Conservation (phyloP, 2,329 filamentous ascomycete genomes). For the Aspergillaceae sp. region DNA sequence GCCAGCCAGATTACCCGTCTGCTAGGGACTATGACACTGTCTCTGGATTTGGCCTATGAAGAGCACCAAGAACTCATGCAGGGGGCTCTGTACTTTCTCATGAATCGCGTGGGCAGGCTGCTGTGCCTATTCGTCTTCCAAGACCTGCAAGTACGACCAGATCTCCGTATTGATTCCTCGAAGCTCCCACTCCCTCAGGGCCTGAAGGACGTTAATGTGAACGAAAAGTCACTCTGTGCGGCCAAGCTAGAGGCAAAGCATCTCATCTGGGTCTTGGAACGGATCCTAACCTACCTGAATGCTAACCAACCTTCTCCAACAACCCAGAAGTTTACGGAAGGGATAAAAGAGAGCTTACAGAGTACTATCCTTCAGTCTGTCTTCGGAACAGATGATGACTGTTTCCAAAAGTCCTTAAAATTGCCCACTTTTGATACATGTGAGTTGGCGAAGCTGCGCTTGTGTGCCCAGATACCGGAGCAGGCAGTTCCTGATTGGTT, state of each 20-base stretch:
- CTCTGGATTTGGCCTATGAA: slow-evolving; percentile 16
- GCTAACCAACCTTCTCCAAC: slow-evolving; percentile 1
- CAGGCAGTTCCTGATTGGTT: slow-evolving; percentile 45
- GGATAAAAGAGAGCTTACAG: slow-evolving; percentile 27
- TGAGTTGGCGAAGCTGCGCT: slow-evolving; percentile 8
- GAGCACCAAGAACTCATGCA: slow-evolving; percentile 31
- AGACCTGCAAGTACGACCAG: slow-evolving; percentile 20
- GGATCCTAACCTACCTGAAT: slow-evolving; percentile 18
- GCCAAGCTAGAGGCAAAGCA: slow-evolving; percentile 27
- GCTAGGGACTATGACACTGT: slow-evolving; percentile 22
- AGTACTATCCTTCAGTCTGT: slow-evolving; percentile 35
- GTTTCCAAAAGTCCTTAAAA: slow-evolving; percentile 22
- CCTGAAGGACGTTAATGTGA: slow-evolving; percentile 16
- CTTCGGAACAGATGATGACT: slow-evolving; percentile 28
- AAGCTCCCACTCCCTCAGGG: slow-evolving; percentile 26
- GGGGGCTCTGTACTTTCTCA: slow-evolving; percentile 31
- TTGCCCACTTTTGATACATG: slow-evolving; percentile 13
- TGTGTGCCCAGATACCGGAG: slow-evolving; percentile 12
- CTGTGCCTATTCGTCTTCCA: slow-evolving; percentile 34
- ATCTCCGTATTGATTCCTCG: slow-evolving; percentile 12
- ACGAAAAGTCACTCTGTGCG: slow-evolving; percentile 15
- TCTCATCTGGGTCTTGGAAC: slow-evolving; percentile 29
- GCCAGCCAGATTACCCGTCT: slow-evolving; percentile 16
- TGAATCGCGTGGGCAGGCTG: slow-evolving; percentile 33
- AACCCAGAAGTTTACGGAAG: slow-evolving; percentile 11